Conservation (phyloP, 345 rosid species). For the Mangifera indica region DNA sequence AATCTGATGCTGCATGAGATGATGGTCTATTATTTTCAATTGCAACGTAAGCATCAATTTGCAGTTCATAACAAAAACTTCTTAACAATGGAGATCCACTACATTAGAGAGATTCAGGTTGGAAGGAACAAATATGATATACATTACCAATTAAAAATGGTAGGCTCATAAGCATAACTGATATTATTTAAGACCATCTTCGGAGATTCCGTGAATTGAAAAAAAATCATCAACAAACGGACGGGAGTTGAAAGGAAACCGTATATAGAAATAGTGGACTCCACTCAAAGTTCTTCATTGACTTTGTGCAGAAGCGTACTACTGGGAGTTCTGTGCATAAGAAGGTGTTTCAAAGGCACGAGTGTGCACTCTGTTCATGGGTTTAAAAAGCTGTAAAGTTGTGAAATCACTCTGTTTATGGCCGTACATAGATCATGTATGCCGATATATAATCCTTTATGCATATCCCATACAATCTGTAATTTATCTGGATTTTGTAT, state of each 20-base stretch:
- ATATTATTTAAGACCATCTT: neutral
- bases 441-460: no score
- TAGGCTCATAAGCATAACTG: neutral
- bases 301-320: conserved; percentile 16
- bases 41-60: neutral
- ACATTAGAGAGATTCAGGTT: neutral
- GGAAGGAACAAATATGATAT: neutral
- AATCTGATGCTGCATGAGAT: neutral
- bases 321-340: no score
- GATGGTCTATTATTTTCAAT: neutral
- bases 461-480: no score
- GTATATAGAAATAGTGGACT: neutral
- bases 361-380: no score
- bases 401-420: no score
- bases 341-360: no score
- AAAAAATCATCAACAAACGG: neutral
- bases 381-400: no score
- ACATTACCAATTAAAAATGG: neutral
- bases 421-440: no score
- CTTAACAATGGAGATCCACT: neutral
- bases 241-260: neutral
- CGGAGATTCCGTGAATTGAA: neutral
- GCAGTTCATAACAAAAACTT: neutral
- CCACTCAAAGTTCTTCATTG: conserved; percentile 9
- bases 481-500: no score